Base-by-base conservation (phyloP, 306 rosid genomes). In the Sesbania bispinosa region DNA sequence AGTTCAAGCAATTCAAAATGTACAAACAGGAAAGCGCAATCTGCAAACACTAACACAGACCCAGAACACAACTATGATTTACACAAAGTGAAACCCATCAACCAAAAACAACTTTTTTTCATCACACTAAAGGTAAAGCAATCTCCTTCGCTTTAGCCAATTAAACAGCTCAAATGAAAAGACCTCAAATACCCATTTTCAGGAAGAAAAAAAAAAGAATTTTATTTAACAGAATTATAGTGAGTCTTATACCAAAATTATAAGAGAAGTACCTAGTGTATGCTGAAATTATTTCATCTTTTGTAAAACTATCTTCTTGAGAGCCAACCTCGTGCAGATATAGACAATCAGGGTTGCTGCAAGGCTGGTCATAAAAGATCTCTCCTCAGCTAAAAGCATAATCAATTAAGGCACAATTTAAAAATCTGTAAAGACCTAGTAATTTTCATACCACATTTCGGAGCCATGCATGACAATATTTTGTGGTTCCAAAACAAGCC, bases 401-500 rank as follows among this genome's bases (percentile, higher is more conserved):
- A 61, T 36, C 21, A 63, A 69, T 43, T 19, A 73, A 80, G 70
- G 36, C 32, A 26, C 23, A 77, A 38, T 14, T 7, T 10, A 48
- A 50, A 71, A 69, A 48, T 61, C 18, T 3, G 69, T 9, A 50
- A 14, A 41, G 30, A 63, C 15, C 39, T 2, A 61, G 24, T 67
- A 80, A 64, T n/a, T 59, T 57, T 1, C 93, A 77, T 89, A 95
- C 99, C 97, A 82, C 84, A 73, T 83, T 95, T 67, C 99, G 89
- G 26, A 95, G 88, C 99, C 99, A 95, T 30, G 99, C 99, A 84
- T 95, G 99, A 78, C 99, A 95, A 78, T 95, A 95, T 76, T 95
- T 95, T 38, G 99, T 95, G 62, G 99, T 95, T 73, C 99, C 99
- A 77, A 95, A 95, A 79, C 97, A 95, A 73, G 99, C 97, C 96